phyloP scores from a whole-genome alignment of 306 rosid genomes.

The Castanea mollissima region DNA sequence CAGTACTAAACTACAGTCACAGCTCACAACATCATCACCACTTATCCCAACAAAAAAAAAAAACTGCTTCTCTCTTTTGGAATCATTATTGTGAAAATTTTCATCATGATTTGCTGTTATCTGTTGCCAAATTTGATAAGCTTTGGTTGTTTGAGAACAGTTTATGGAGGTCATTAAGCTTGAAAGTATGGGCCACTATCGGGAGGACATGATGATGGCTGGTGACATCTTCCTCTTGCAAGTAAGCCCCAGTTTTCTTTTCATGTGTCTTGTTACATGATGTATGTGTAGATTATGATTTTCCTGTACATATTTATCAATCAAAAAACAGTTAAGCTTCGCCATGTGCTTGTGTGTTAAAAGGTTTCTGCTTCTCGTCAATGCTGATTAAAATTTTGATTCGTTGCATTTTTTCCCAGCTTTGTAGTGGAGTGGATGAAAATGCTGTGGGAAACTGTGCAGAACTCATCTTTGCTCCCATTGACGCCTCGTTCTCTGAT shows the following conservation, averaged over 20 bases:
- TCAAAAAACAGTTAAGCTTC: neutral
- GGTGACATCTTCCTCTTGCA: slow-evolving; percentile 93
- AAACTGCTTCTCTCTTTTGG: neutral
- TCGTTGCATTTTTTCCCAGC: slow-evolving; percentile 45
- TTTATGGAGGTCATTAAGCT: slow-evolving; percentile 95
- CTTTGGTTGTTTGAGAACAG: slow-evolving; percentile 47
- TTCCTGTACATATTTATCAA: neutral
- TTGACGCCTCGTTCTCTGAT: slow-evolving; percentile 95
- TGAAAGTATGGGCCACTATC: slow-evolving; percentile 89
- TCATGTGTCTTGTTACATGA: neutral
- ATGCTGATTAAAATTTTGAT: slow-evolving; percentile 17
- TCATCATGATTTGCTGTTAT: neutral
- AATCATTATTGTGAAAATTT: neutral
- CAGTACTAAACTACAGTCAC: neutral
- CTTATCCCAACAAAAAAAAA: neutral
- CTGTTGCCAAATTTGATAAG: slow-evolving; percentile 7
- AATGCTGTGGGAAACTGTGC: slow-evolving; percentile 79
- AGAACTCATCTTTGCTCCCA: slow-evolving; percentile 95
- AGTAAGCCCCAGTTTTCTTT: slow-evolving; percentile 46
- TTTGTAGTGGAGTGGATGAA: slow-evolving; percentile 93
- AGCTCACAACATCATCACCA: too few relatives aligned
- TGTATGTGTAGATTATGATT: slow-evolving; percentile 8
- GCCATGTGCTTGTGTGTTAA: neutral
- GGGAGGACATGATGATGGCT: slow-evolving; percentile 87
- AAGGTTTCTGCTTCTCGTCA: neutral